Evolutionary conservation across 192 early-diverging fungal species (phyloP), one percentile per base, ranked within the genome.

Genomic region (Entomortierella lignicola): DNA sequence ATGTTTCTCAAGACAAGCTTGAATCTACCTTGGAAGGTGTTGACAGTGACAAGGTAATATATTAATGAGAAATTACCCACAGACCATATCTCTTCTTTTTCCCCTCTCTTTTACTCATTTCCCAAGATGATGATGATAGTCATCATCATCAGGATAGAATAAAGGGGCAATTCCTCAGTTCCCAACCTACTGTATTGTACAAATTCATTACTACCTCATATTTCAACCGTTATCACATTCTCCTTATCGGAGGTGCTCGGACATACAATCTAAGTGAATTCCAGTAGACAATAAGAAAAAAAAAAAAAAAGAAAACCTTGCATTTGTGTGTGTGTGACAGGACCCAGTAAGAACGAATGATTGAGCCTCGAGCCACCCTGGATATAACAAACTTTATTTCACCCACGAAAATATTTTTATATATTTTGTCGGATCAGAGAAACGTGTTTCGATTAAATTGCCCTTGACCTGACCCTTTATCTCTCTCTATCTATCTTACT

Each of bases 1-100:
- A 86, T 59, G 83, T 88, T 41, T 15, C 63, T 13, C 75, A 83
- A 25, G 69, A 84, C 21, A 55, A 84, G 31, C 70, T 80, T 20
- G 57, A 80, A 12, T 47, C 73, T 30, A 21, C 65, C 66, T 55
- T 82, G 12, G 56, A 68, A 47, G 60, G 75, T 37, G 44, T 70
- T 58, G 53, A 50, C 32, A 21, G 51, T 55, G 57, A 84, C 51
- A 73, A 70, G 72, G 74, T 82, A 84, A 54, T 15, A 47, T 20
- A 42, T 42, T 13, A 42, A n/a, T n/a, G n/a, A n/a, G n/a, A n/a
- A n/a, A n/a, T n/a, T n/a, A n/a, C n/a, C n/a, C n/a, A n/a, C n/a
- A n/a, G n/a, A n/a, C n/a, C n/a, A n/a, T n/a, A n/a, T n/a, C n/a
- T n/a, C n/a, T n/a, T n/a, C n/a, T n/a, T n/a, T n/a, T n/a, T n/a